A percentile compares a stretch with the other conserved stretches of the same genome.
phyloP scores from a whole-genome alignment of 2,329 filamentous ascomycete genomes.

The Sclerotinia spermophila region DNA sequence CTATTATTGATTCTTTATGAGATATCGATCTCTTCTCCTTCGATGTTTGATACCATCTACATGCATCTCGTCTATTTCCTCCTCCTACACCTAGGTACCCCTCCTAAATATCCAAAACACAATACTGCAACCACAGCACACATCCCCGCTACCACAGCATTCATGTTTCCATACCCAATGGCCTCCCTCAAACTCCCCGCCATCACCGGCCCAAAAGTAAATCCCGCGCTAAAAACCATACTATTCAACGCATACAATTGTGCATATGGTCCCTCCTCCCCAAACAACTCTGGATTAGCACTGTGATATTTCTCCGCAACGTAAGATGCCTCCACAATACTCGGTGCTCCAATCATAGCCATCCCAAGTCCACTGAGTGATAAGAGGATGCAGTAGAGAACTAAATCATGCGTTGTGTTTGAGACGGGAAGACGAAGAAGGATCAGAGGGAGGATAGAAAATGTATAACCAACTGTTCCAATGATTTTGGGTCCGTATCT shows the following conservation, averaged over 20 bases:
- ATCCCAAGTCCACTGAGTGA: conserved; percentile 49
- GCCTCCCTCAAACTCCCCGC: conserved; percentile 49
- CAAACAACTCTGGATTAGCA: conserved; percentile 53
- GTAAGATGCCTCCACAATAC: conserved; percentile 54
- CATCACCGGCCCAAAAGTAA: conserved; percentile 57
- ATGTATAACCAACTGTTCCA: conserved; percentile 35
- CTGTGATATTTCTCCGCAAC: conserved; percentile 54
- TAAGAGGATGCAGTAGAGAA: conserved; percentile 46
- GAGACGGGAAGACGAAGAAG: conserved; percentile 43
- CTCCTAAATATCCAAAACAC: conserved; percentile 29
- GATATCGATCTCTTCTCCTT: not conserved
- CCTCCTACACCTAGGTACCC: not conserved
- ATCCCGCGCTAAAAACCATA: conserved; percentile 57
- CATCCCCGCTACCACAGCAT: conserved; percentile 28
- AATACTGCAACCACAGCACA: conserved; percentile 26
- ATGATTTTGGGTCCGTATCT: conserved; percentile 38
- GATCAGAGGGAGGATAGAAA: conserved; percentile 29
- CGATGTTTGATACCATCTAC: not conserved
- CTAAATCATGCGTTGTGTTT: conserved; percentile 41
- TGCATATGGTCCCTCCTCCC: conserved; percentile 55
- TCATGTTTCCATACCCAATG: conserved; percentile 57
- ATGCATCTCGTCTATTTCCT: not conserved
- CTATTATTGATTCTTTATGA: not conserved
- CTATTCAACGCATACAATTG: conserved; percentile 63
- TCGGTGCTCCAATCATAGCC: conserved; percentile 50